A percentile compares a stretch with the other conserved stretches of the same genome.
Evolutionary conservation across 2,329 filamentous ascomycete species (phyloP).

Genomic region (Verticillium nubilum): DNA sequence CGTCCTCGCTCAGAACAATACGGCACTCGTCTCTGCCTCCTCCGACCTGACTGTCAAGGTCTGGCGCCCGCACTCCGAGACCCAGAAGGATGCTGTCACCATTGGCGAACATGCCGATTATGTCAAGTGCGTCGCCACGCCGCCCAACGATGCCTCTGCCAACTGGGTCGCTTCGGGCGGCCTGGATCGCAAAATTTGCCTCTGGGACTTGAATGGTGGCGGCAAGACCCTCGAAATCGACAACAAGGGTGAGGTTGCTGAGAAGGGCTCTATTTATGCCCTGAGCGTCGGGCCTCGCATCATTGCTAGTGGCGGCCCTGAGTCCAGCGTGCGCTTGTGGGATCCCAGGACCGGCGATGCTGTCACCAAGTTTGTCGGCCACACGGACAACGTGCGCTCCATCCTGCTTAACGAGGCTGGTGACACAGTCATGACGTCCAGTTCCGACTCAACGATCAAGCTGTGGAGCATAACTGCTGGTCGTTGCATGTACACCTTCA

Average conservation of each 20-base stretch:
- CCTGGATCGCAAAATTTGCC: constrained; percentile 81
- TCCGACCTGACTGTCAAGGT: constrained; percentile 92
- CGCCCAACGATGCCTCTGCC: constrained; percentile 51
- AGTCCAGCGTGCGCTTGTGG: constrained; percentile 89
- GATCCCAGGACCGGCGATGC: constrained; percentile 83
- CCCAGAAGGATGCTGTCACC: constrained; percentile 59
- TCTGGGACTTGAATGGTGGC: constrained; percentile 88
- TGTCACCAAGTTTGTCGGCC: constrained; percentile 93
- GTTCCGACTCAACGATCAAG: constrained; percentile 95
- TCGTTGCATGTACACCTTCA: constrained; percentile 94
- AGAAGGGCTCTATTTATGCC: constrained; percentile 95
- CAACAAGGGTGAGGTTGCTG: constrained; percentile 70
- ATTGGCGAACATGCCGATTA: constrained; percentile 95
- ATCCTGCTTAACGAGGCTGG: constrained; percentile 85
- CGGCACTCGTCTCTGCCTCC: constrained; percentile 79
- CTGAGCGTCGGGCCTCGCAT: constrained; percentile 74
- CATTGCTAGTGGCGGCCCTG: constrained; percentile 86
- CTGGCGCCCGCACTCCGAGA: constrained; percentile 68
- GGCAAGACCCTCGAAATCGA: constrained; percentile 86
- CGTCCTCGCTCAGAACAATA: constrained; percentile 69
- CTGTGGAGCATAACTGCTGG: constrained; percentile 95
- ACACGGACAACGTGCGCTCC: constrained; percentile 89
- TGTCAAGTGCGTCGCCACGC: constrained; percentile 86
- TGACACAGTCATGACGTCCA: constrained; percentile 88
- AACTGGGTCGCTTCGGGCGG: constrained; percentile 94